Conservation (phyloP, 352 stramenopile genomes). For the Blastocystis sp. region DNA sequence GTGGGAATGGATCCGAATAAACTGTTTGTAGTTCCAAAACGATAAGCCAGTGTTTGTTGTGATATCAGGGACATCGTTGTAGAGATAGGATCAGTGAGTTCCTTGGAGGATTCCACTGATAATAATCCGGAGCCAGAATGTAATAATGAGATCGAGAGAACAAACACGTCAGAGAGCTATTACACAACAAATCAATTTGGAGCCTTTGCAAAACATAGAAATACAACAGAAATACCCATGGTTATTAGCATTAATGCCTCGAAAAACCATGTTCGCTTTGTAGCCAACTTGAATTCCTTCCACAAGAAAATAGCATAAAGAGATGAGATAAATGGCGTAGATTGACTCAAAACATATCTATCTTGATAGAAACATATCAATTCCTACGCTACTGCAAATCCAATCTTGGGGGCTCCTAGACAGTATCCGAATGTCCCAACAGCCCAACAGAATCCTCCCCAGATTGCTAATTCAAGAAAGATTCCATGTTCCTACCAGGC, state of each 20-base stretch:
- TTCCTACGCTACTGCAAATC: slow-evolving; percentile 10
- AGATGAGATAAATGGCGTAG: slow-evolving; percentile 22
- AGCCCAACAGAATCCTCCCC: slow-evolving; percentile 37
- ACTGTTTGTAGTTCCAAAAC: slow-evolving; percentile 15
- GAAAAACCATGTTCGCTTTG: slow-evolving; percentile 20
- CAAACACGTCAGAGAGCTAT: too few species aligned
- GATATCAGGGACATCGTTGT: too few species aligned
- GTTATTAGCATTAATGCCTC: slow-evolving; percentile 5
- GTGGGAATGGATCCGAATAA: neutral
- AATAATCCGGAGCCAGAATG: too few species aligned
- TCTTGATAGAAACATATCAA: neutral
- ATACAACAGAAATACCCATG: neutral
- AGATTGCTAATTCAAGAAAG: neutral
- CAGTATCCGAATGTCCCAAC: slow-evolving; percentile 24
- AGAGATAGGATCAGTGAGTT: too few species aligned
- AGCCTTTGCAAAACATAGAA: slow-evolving; percentile 20
- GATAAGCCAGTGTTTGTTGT: neutral
- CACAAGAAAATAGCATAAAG: slow-evolving; percentile 50
- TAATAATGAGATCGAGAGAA: too few species aligned
- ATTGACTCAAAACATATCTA: slow-evolving; percentile 60
- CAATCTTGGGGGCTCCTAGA: slow-evolving; percentile 24
- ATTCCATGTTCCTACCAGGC: neutral
- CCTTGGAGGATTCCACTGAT: too few species aligned
- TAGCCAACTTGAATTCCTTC: slow-evolving; percentile 50
- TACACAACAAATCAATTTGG: neutral